Conservation (phyloP, 768 basidiomycete genomes). For the Neoboletus subvelutipes region DNA sequence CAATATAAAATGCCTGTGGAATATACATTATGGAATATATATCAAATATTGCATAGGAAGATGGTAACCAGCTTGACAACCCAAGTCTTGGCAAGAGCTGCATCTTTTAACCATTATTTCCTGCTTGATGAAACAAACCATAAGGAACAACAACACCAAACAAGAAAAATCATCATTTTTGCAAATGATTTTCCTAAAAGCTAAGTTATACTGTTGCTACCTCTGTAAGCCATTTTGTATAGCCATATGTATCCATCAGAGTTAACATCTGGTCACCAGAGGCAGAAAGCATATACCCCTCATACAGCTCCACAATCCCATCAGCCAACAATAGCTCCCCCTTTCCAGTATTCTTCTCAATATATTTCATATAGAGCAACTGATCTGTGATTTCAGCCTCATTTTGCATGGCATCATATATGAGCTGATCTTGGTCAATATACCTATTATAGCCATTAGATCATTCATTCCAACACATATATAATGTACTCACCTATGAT, state of each 20-base stretch:
- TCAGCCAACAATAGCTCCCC: conserved; percentile 11
- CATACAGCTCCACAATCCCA: conserved; percentile 21
- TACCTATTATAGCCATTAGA: conserved; percentile 45
- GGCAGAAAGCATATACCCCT: conserved; percentile 19
- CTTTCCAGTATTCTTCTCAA: conserved; percentile 40
- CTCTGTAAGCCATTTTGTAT: conserved; percentile 24
- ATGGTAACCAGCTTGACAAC: too few relatives aligned
- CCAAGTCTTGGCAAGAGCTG: too few relatives aligned
- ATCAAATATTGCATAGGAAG: too few relatives aligned
- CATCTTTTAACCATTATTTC: too few relatives aligned
- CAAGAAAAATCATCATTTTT: too few relatives aligned
- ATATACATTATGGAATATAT: too few relatives aligned
- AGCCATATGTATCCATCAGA: conserved; percentile 12
- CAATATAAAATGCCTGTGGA: too few relatives aligned
- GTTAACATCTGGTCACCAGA: conserved; percentile 1
- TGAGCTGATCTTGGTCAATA: conserved; percentile 70
- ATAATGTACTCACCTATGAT: conserved; percentile 54
- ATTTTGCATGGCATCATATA: conserved; percentile 55
- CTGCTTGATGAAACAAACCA: too few relatives aligned
- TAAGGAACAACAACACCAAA: too few relatives aligned
- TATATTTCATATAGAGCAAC: conserved; percentile 51
- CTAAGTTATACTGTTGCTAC: too few relatives aligned
- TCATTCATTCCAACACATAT: not conserved
- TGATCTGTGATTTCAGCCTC: conserved; percentile 58
- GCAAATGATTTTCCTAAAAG: too few relatives aligned